Evolutionary conservation across 257 asterid species (phyloP), one percentile per base, ranked within the genome.

Genomic region (Capsicum pubescens): DNA sequence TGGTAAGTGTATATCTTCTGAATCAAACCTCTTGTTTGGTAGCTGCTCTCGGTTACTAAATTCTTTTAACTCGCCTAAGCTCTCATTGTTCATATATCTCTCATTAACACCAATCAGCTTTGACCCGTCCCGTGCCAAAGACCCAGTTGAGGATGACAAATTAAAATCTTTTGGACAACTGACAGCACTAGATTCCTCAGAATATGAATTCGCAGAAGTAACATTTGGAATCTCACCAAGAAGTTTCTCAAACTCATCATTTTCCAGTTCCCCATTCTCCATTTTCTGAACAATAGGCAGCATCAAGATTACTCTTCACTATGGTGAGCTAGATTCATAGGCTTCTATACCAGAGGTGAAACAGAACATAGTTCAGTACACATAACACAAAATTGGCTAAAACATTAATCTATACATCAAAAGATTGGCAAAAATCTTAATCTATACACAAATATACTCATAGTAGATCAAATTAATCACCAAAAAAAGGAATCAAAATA

Each of bases 211-310:
- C 26, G 64, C 64, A 77, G 81, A 77, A 32, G 81, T 77, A 54
- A 77, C 81, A 77, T 77, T 77, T 54, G 81, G 81, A 77, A 77
- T 77, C 64, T 77, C 81, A 9, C 81, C 81, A 8, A 77, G 81
- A 54, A 77, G 81, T 77, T 77, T 77, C 64, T 77, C 81, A 16
- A 77, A 77, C 63, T 77, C 81, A 54, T 77, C 81, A 32, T 77
- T 77, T 54, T 77, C 81, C 50, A 77, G 15, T 14, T 77, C 26
- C 14, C 81, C 81, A 54, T 77, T 77, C 26, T 77, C 81, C 64
- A 32, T 77, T 54, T 76, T 54, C 48, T 15, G 26, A 77, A 77
- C 81, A 77, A 26, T 35, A 77, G 26, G 64, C 81, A 14, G 64
- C 81, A 54, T 77, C 80, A 72, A 72, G 59, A 72, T 72, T 19